phyloP scores from a whole-genome alignment of 2,329 filamentous ascomycete species.

The Claviceps purpurea region DNA sequence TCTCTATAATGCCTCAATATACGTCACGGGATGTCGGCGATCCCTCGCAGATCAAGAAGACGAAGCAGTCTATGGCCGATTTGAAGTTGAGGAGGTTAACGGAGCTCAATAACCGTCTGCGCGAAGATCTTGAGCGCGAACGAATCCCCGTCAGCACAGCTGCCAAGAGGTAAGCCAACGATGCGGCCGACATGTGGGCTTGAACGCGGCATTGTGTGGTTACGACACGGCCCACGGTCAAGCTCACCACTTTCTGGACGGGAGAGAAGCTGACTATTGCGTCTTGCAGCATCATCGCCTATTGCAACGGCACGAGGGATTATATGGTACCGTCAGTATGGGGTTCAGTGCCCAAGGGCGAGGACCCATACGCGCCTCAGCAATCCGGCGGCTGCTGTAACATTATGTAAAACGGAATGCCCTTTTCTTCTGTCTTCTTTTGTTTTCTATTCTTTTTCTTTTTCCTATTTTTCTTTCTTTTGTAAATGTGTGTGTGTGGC shows the following conservation, averaged over 20 bases:
- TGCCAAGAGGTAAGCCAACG: conserved; percentile 55
- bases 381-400: conserved; percentile 86
- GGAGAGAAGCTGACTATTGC: not conserved
- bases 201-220: not conserved
- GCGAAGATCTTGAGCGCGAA: conserved; percentile 90
- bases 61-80: conserved; percentile 98
- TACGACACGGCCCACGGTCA: too few species aligned
- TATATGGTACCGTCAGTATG: conserved; percentile 98
- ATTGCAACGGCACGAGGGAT: conserved; percentile 95
- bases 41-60: conserved; percentile 64
- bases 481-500: not conserved
- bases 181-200: not conserved
- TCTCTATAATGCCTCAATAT: conserved; percentile 47
- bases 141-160: conserved; percentile 93
- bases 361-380: conserved; percentile 97
- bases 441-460: not conserved
- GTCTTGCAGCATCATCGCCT: conserved; percentile 70
- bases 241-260: too few species aligned
- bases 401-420: conserved; percentile 57
- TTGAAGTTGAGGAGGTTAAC: conserved; percentile 92
- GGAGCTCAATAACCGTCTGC: conserved; percentile 89
- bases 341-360: conserved; percentile 85
- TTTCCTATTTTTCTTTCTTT: not conserved
- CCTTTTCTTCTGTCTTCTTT: not conserved
- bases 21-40: conserved; percentile 55